Percentiles rank a stretch among this genome's conserved stretches.
These are phyloP conservation scores for Balakata baccata DNA, from an alignment of 345 rosid genomes.

Conservation along the genomic window DNA sequence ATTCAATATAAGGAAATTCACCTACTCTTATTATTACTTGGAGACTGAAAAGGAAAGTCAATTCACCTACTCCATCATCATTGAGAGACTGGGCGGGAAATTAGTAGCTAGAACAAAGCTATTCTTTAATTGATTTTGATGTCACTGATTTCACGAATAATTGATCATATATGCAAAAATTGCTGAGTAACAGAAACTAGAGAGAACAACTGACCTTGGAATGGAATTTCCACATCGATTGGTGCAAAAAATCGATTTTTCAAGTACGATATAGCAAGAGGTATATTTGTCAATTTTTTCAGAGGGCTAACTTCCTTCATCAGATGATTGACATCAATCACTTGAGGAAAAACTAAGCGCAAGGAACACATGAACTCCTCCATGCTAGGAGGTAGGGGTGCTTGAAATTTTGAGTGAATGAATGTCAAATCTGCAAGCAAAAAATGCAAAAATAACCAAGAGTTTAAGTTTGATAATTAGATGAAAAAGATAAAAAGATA, in stretches of 20 bases:
- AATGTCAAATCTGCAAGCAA: conserved; percentile 64
- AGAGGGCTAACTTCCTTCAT: conserved; percentile 56
- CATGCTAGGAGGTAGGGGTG: conserved; percentile 64
- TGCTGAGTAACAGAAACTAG: neutral
- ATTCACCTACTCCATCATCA: neutral
- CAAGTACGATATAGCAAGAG: conserved; percentile 51
- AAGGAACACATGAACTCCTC: conserved; percentile 58
- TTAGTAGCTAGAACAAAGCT: neutral
- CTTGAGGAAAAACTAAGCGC: conserved; percentile 49
- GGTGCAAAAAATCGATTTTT: conserved; percentile 56
- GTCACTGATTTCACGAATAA: neutral
- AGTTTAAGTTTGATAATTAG: conserved; percentile 10
- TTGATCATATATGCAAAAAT: neutral
- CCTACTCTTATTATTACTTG: neutral
- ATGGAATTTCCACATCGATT: conserved; percentile 58
- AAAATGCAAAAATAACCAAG: conserved; percentile 12
- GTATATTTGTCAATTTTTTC: conserved; percentile 43
- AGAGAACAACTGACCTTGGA: conserved; percentile 49
- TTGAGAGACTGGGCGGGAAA: neutral
- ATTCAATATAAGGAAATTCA: neutral
- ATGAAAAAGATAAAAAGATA: neutral
- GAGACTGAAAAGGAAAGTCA: neutral
- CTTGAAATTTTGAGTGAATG: conserved; percentile 68
- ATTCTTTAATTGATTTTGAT: neutral
- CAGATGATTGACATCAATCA: conserved; percentile 66